phyloP scores from a whole-genome alignment of 1,139 yeast species.

The Kodamaea arcana region DNA sequence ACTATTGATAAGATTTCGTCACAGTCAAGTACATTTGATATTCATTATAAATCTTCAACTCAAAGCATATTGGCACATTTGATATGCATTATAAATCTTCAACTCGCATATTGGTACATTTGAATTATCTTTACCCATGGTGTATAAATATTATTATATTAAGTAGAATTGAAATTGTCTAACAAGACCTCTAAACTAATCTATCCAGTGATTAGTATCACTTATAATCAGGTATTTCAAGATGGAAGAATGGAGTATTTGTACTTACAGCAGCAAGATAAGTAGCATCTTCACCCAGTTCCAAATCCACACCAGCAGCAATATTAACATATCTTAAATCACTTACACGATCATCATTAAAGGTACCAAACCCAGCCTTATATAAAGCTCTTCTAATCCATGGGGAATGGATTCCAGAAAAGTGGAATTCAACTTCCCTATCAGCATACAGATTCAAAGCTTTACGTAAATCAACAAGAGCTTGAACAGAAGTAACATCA shows the following conservation, averaged over 20 bases:
- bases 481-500: constrained; percentile 79
- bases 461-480: constrained; percentile 70
- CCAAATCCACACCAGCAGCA: constrained; percentile 33
- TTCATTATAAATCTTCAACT: too few species aligned
- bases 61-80: too few species aligned
- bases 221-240: constrained; percentile 73
- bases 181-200: too few species aligned
- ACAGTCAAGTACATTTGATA: too few species aligned
- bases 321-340: constrained; percentile 40
- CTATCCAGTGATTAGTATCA: constrained; percentile 3
- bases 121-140: too few species aligned
- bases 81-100: too few species aligned
- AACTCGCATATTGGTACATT: too few species aligned
- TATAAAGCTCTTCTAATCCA: constrained; percentile 81
- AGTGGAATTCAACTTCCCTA: constrained; percentile 83
- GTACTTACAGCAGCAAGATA: constrained; percentile 64
- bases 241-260: constrained; percentile 79
- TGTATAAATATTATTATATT: too few species aligned
- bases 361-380: constrained; percentile 76
- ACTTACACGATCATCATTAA: constrained; percentile 41
- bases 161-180: background rate
- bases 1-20: too few species aligned
- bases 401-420: constrained; percentile 77
- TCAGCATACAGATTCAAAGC: constrained; percentile 74
- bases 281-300: constrained; percentile 26